Percentiles rank a stretch among this genome's conserved stretches.
phyloP scores from a whole-genome alignment of 2,329 filamentous ascomycete species.

The Reticulascus tulasneorum region DNA sequence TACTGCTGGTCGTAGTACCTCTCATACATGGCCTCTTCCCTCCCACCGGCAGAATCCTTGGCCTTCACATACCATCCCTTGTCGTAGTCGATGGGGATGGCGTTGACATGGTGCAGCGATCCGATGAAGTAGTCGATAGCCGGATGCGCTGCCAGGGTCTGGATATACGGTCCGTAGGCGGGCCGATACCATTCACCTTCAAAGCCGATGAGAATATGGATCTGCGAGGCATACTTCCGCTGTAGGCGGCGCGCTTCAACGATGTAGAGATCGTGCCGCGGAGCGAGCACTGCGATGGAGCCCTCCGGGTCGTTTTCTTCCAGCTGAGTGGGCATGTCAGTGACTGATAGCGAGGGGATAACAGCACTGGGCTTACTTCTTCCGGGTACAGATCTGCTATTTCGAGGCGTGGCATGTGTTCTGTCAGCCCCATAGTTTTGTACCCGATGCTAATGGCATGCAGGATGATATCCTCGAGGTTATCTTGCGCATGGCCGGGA shows the following conservation, averaged over 20 bases:
- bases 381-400: conserved; percentile 83
- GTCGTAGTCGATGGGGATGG: conserved; percentile 87
- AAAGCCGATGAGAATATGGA: conserved; percentile 83
- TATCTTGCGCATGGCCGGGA: conserved; percentile 78
- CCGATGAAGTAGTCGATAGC: conserved; percentile 87
- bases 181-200: conserved; percentile 90
- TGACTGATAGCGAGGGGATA: conserved; percentile 1
- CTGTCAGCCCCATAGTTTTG: conserved; percentile 80
- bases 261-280: conserved; percentile 69
- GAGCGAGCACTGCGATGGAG: conserved; percentile 43
- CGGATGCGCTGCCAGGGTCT: conserved; percentile 53
- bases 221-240: conserved; percentile 62
- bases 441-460: conserved; percentile 75
- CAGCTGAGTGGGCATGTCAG: conserved; percentile 34
- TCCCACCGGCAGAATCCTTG: conserved; percentile 42
- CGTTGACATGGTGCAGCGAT: conserved; percentile 84
- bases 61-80: conserved; percentile 60
- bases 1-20: conserved; percentile 87
- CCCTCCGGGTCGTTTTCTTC: conserved; percentile 44
- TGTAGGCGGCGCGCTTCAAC: conserved; percentile 71
- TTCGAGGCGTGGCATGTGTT: conserved; percentile 85
- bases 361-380: conserved; percentile 52
- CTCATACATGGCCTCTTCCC: conserved; percentile 71
- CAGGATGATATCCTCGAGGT: conserved; percentile 77
- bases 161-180: conserved; percentile 54